phyloP scores from a whole-genome alignment of 2,329 filamentous ascomycete genomes.

The Chaetomiaceae sp. region DNA sequence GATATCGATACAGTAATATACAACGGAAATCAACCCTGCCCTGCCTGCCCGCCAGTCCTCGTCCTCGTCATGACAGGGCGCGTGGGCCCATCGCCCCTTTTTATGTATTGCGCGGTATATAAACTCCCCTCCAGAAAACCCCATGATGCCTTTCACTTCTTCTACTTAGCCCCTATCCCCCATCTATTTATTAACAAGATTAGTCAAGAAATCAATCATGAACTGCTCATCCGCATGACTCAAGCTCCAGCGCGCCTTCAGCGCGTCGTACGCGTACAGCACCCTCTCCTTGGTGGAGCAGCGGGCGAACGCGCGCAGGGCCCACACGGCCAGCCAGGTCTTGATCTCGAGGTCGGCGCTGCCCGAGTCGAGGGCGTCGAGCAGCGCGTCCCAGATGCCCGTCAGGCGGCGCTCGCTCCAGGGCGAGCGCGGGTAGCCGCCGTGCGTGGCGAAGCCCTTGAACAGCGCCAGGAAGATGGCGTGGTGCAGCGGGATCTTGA shows the following conservation, averaged over 20 bases:
- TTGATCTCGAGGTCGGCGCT: conserved; percentile 48
- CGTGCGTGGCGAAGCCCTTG: conserved; percentile 73
- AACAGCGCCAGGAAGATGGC: conserved; percentile 77
- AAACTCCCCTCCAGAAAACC: neutral
- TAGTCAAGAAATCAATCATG: conserved; percentile 38
- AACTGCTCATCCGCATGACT: conserved; percentile 39
- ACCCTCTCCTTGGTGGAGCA: conserved; percentile 47
- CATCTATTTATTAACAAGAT: conserved; percentile 13
- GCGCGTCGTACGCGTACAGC: conserved; percentile 48
- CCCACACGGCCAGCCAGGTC: conserved; percentile 57
- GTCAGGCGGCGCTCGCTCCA: conserved; percentile 72
- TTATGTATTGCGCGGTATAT: neutral
- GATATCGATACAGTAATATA: conserved; percentile 5
- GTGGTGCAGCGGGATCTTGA: conserved; percentile 64
- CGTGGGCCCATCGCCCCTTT: neutral
- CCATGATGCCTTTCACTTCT: neutral
- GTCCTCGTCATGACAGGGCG: neutral
- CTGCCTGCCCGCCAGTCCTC: neutral
- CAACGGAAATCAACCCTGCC: neutral
- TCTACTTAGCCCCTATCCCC: neutral
- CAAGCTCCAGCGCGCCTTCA: conserved; percentile 46
- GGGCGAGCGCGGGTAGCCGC: conserved; percentile 54
- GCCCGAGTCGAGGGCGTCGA: conserved; percentile 47
- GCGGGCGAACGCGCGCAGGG: conserved; percentile 58
- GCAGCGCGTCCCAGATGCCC: conserved; percentile 61